Evolutionary conservation across 768 basidiomycete species (phyloP).

Genomic region (Kwoniella heveanensis): DNA sequence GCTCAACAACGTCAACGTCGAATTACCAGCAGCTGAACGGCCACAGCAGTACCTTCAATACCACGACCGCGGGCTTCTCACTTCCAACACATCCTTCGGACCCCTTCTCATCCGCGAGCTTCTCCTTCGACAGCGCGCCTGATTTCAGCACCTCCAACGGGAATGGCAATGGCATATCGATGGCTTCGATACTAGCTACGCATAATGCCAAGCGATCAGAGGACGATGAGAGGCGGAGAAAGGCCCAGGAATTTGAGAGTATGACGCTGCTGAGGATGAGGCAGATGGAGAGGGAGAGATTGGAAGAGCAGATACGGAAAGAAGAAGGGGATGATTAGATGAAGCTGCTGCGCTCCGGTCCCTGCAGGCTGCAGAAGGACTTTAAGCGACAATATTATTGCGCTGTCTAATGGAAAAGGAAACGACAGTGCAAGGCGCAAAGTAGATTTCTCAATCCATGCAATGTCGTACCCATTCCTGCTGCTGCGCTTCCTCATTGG

Average conservation of each 20-base stretch:
- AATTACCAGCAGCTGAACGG: conserved; percentile 11
- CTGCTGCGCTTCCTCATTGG: background rate
- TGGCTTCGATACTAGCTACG: conserved; percentile 34
- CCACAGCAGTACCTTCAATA: background rate
- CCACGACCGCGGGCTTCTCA: background rate
- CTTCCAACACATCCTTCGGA: background rate
- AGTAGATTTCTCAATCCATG: background rate
- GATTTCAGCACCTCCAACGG: conserved; percentile 16
- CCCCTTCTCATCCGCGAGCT: background rate
- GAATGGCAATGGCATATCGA: conserved; percentile 21
- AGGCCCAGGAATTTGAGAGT: conserved; percentile 47
- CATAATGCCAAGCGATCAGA: conserved; percentile 20
- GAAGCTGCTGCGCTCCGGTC: no score
- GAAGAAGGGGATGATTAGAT: conserved; percentile 43
- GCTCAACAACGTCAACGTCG: background rate
- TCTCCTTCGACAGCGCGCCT: conserved; percentile 18
- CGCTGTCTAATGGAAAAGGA: no score
- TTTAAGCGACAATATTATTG: no score
- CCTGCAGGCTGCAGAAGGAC: no score
- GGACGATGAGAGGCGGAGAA: conserved; percentile 13
- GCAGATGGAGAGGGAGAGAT: conserved; percentile 47
- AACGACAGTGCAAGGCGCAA: no score
- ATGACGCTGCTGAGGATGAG: conserved; percentile 54
- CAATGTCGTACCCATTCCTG: background rate
- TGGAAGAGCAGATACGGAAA: conserved; percentile 46